A percentile compares a stretch with the other conserved stretches of the same genome.
These are phyloP conservation scores for Picea mariana DNA, from an alignment of 83 land plant genomes.

Conservation along the genomic window DNA sequence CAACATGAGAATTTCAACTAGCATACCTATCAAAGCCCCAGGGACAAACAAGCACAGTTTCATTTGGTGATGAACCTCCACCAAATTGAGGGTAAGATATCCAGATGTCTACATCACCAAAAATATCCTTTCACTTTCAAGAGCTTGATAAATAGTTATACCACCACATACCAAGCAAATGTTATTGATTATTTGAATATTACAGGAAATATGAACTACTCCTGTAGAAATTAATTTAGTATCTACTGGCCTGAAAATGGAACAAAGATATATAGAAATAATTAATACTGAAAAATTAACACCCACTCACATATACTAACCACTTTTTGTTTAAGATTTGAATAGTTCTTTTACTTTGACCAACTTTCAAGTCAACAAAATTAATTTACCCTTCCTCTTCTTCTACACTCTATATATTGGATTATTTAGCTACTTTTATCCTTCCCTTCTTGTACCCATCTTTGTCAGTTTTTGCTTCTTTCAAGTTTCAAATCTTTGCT, in stretches of 20 bases:
- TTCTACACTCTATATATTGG: not conserved
- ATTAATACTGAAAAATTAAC: not conserved
- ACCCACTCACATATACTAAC: no score
- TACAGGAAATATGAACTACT: constrained; percentile 58
- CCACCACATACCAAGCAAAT: constrained; percentile 76
- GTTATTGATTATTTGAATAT: constrained; percentile 84
- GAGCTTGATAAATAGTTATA: not conserved
- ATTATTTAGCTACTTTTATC: not conserved
- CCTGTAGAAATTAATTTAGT: constrained; percentile 88
- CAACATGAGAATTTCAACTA: not conserved
- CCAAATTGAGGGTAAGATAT: constrained; percentile 68
- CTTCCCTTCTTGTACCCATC: not conserved
- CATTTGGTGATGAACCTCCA: constrained; percentile 88
- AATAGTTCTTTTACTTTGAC: not conserved
- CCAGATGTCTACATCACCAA: constrained; percentile 12
- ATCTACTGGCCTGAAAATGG: constrained; percentile 83
- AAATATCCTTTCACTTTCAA: constrained; percentile 4
- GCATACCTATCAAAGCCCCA: constrained; percentile 89
- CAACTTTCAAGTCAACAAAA: not conserved
- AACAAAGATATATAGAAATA: not conserved
- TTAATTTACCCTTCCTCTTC: constrained; percentile 1
- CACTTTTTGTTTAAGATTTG: no score
- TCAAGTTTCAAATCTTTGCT: not conserved
- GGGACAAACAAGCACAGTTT: constrained; percentile 79
- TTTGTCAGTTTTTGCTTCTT: not conserved